A percentile compares a stretch with the other conserved stretches of the same genome.
Evolutionary conservation across 2,329 filamentous ascomycete species (phyloP).

Genomic region (Sporothrix luriei): DNA sequence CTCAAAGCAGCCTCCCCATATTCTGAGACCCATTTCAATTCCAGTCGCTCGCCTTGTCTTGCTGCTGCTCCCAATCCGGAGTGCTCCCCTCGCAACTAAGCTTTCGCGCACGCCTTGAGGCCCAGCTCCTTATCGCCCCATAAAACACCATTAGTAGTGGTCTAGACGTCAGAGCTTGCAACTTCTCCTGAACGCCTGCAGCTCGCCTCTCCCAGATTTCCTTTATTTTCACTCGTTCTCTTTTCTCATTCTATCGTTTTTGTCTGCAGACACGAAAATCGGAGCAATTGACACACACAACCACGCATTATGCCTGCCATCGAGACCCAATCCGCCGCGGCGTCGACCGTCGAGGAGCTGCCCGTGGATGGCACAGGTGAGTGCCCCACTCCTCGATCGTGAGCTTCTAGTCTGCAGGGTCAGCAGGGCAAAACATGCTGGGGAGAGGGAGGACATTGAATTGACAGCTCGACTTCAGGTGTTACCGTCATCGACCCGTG

Average conservation of each 20-base stretch:
- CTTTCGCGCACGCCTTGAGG: slow-evolving; percentile 14
- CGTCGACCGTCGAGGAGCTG: slow-evolving; percentile 30
- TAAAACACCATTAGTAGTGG: slow-evolving; percentile 32
- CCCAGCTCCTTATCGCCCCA: slow-evolving; percentile 33
- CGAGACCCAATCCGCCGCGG: slow-evolving; percentile 1
- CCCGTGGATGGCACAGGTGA: slow-evolving; percentile 36
- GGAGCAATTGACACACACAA: slow-evolving; percentile 9
- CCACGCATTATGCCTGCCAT: slow-evolving; percentile 25
- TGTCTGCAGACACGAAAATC: not conserved
- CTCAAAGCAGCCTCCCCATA: not conserved
- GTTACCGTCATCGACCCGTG: slow-evolving; percentile 87
- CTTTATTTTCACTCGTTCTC: not conserved
- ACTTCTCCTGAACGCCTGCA: slow-evolving; percentile 24
- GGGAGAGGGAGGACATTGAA: not conserved
- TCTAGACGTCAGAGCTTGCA: slow-evolving; percentile 26
- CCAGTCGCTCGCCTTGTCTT: slow-evolving; percentile 16
- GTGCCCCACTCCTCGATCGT: slow-evolving; percentile 23
- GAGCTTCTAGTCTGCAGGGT: slow-evolving; percentile 2
- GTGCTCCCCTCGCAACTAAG: slow-evolving; percentile 32
- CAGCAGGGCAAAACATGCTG: not conserved
- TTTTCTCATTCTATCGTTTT: not conserved
- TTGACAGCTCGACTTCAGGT: slow-evolving; percentile 54
- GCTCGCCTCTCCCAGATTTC: slow-evolving; percentile 16
- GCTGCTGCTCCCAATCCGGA: slow-evolving; percentile 27
- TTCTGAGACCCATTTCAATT: slow-evolving; percentile 27